These are phyloP conservation scores for Acanthamoeba polyphaga DNA, from an alignment of 208 protist species.

Conservation along the genomic window DNA sequence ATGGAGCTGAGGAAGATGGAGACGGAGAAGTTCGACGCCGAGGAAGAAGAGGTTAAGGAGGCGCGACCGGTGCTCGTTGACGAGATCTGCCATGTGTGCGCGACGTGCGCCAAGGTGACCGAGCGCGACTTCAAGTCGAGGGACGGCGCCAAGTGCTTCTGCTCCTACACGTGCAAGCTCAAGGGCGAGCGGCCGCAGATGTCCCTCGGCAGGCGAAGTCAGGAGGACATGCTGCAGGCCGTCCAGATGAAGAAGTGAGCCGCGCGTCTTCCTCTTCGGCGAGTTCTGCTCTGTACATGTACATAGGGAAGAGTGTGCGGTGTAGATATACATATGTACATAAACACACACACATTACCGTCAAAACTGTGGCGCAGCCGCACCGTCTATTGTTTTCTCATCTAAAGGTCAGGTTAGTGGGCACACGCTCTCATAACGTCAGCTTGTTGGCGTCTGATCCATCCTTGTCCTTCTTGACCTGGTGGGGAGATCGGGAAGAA, in stretches of 20 bases:
- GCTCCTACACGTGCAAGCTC: slow-evolving; percentile 44
- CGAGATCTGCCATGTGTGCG: slow-evolving; percentile 57
- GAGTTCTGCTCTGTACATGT: background rate
- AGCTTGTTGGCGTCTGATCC: background rate
- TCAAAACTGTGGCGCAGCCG: too few species aligned
- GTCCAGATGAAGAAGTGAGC: slow-evolving; percentile 11
- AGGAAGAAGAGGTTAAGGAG: background rate
- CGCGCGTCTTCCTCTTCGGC: background rate
- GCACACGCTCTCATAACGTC: background rate
- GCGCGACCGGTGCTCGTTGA: slow-evolving; percentile 10
- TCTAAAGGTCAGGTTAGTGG: background rate
- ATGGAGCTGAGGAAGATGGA: background rate
- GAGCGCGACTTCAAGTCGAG: slow-evolving; percentile 42
- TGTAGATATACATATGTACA: background rate
- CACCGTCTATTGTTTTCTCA: too few species aligned
- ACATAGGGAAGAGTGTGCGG: background rate
- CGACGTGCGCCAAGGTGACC: slow-evolving; percentile 35
- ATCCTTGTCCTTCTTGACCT: background rate
- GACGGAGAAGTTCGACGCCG: background rate
- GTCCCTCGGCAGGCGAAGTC: background rate
- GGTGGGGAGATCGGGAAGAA: too few species aligned
- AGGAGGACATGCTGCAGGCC: slow-evolving; percentile 1
- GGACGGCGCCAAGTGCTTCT: slow-evolving; percentile 52
- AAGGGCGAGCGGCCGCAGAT: slow-evolving; percentile 48
- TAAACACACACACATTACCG: background rate